Base-by-base conservation (phyloP, 1,284 basidiomycete species). In the Leccinum holopus region DNA sequence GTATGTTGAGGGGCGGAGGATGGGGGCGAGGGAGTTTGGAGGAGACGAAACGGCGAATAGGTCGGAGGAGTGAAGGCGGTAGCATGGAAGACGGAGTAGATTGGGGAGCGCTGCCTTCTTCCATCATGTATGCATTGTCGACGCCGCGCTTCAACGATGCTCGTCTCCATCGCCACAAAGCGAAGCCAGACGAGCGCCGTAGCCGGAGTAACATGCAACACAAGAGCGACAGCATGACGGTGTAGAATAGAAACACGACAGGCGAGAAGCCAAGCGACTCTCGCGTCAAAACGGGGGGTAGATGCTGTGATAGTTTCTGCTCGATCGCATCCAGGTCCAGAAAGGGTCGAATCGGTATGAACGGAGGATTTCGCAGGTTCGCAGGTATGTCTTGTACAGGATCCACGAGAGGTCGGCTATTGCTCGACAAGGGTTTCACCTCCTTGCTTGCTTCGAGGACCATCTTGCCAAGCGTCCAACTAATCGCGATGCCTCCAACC, bases 391-490 rank as follows among this genome's bases (percentile, higher is more conserved):
- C 84, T 58, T 89, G 87, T 55, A 91, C 79, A 3, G 90, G 88
- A 67, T 92, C 90, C 39, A 81, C 82, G 21, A 92, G 74, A 8
- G 89, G 89, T 55, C 77, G 80, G 39, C 78, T 77, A 10, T 79
- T 70, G 55, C 79, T 79, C 3, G 77, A 77, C 41, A 78, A 70
- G 11, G 85, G 78, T 7, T 84, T 83, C 2, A 93, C 85, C 70
- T 91, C 92, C 67, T 91, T 92, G 77, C 92, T 94, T 10, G 97
- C 97, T 77, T 98, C 97, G 41, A 98, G 83, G 0, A 99, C 95
- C 87, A 98, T 98, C 76, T 98, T 98, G 54, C 97, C 97, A 33
- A 99, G 81, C 3, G 97, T 98, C 97, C 97, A 99, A 69, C 88
- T 95, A 71, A 99, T 95, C 41, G 94, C 92, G 58, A 97, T 94